These are phyloP conservation scores for Macrolepiota dolichaula DNA, from an alignment of 768 basidiomycete genomes.

Conservation along the genomic window DNA sequence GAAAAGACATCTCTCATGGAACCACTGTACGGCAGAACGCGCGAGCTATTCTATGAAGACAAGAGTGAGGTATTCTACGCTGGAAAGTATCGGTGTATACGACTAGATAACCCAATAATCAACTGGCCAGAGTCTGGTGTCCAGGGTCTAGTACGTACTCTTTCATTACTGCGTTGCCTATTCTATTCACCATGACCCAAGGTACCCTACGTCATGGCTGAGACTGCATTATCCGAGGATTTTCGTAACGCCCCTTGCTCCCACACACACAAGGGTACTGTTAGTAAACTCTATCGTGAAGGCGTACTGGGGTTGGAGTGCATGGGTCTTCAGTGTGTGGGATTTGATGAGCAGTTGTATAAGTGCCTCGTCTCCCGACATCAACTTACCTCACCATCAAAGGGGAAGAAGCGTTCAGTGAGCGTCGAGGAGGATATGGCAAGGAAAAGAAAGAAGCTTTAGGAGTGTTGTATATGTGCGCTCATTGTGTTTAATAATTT, in stretches of 20 bases:
- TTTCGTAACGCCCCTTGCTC: background rate
- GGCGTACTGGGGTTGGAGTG: background rate
- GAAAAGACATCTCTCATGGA: background rate
- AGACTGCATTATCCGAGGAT: background rate
- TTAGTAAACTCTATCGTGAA: slow-evolving; percentile 4
- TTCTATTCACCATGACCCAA: background rate
- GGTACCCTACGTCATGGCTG: background rate
- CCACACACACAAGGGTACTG: background rate
- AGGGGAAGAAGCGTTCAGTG: background rate
- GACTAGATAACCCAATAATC: background rate
- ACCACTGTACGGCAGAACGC: background rate
- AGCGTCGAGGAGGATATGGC: background rate
- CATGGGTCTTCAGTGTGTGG: slow-evolving; percentile 1
- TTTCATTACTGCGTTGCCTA: background rate
- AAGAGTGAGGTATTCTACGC: background rate
- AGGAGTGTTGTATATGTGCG: background rate
- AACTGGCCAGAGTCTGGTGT: background rate
- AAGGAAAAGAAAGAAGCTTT: background rate
- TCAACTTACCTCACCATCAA: background rate
- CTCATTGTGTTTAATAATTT: background rate
- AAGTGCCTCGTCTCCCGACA: background rate
- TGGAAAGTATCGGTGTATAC: slow-evolving; percentile 1
- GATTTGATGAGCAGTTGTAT: background rate
- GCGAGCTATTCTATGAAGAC: background rate
- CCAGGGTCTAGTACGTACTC: background rate